Base-by-base conservation (phyloP, 371 early-diverging fungal species). In the Mucor saturninus region DNA sequence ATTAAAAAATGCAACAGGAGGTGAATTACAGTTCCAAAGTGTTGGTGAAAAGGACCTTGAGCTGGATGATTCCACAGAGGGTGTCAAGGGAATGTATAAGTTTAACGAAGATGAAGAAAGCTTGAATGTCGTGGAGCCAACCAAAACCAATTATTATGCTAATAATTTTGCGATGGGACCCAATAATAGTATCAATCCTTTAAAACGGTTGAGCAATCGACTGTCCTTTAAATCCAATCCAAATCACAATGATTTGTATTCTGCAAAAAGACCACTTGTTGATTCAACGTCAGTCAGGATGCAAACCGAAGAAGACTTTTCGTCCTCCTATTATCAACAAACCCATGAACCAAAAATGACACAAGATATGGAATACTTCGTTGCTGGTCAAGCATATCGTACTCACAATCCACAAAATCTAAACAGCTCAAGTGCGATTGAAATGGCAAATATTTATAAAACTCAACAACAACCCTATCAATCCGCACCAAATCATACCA, bases 1-100 rank as follows among this genome's bases (percentile, higher is more conserved):
- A 2, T 8, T 65, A 31, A 45, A 59, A 37, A 65, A 65, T 38
- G 54, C 54, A 4, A 43, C 45, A 13, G 53, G 53, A 15, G 65
- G 67, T 10, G 75, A 69, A 37, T 43, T 78, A 2, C 71, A 71
- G 30, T 78, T 78, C 52, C 79, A 78, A 39, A 71, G 71, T 21
- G 55, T 78, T 1, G 62, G 54, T 1, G 69, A 75, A 32, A 60
- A 62, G 15, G 76, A 73, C 15, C 65, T 78, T 43, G 79, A 78
- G 42, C 39, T 70, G 31, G 79, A 78, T 28, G 76, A 78, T 30
- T 69, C 71, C 3, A 69, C 68, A 2, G 79, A 78, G 60, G 79
- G 79, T 2, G 31, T 72, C 37, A 60, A 62, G 14, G 79, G 76
- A 8, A 53, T 67, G 28, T 78, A 78, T 58, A 75, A 75, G 30